Evolutionary conservation across 2,329 filamentous ascomycete species (phyloP).

Genomic region (Hirsutella minnesotensis): DNA sequence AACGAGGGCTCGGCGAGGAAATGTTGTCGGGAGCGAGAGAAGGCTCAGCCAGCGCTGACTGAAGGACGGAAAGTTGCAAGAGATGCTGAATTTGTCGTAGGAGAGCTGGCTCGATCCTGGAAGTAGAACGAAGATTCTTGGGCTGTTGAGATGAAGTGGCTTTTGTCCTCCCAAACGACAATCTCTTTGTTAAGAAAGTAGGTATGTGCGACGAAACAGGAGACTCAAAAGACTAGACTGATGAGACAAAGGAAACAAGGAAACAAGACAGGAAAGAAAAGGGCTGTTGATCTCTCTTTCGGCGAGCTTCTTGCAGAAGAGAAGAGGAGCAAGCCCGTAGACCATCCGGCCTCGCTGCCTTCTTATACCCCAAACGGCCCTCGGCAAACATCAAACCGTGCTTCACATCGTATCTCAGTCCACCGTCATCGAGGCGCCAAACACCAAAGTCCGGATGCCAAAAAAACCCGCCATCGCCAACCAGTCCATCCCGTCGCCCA

Average conservation of each 20-base stretch:
- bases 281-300: slow-evolving; percentile 4
- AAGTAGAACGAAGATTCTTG: too few relatives aligned
- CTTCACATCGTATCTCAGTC: neutral
- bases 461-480: neutral
- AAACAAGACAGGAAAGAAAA: slow-evolving; percentile 6
- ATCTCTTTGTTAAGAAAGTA: too few relatives aligned
- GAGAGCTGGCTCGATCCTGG: neutral
- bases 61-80: neutral
- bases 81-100: neutral
- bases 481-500: neutral
- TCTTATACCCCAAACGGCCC: neutral
- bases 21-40: slow-evolving; percentile 15
- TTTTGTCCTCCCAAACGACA: too few relatives aligned
- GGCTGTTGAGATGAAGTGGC: too few relatives aligned
- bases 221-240: slow-evolving; percentile 10
- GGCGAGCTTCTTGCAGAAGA: neutral
- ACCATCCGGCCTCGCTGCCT: neutral
- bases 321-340: neutral
- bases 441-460: neutral
- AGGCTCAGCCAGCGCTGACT: slow-evolving; percentile 1
- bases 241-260: slow-evolving; percentile 11
- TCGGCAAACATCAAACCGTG: neutral
- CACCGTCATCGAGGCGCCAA: neutral
- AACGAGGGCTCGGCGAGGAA: slow-evolving; percentile 15
- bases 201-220: slow-evolving; percentile 9